Evolutionary conservation across 2,329 filamentous ascomycete species (phyloP), one percentile per base, ranked within the genome.

Genomic region (Periglandula ipomoeae): DNA sequence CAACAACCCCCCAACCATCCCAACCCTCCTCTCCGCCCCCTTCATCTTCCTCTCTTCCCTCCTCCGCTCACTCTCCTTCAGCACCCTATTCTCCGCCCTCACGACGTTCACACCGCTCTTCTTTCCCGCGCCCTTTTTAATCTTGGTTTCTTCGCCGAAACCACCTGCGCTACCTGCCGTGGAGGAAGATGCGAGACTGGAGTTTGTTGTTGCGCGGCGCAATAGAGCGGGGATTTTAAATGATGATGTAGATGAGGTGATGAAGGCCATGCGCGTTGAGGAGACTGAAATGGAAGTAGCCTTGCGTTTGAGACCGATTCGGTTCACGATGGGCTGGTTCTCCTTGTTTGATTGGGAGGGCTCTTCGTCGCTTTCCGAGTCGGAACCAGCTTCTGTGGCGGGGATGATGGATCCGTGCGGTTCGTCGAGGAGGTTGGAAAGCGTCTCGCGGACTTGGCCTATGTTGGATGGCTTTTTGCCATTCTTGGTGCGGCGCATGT

Each of bases 361-460:
- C 4, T 48, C 70, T 38, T 78, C 75, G 35, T 61, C 63, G 46
- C n/a, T n/a, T n/a, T n/a, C n/a, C n/a, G n/a, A n/a, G n/a, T 67
- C 65, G 22, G 64, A 65, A 10, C 56, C 63, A 27, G 50, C 56
- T 40, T 63, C 63, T 2, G 66, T 67, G 13, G 73, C 74, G 3
- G 56, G 73, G 63, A 79, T 70, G 54, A 78, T 57, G 15, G 78
- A 75, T 49, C 64, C 59, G 57, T 69, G 56, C 15, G 79, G 76
- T 22, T 95, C 89, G n/a, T 49, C 48, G 15, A 95, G 82, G 9
- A 96, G 75, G 64, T 85, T 87, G 4, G 87, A 94, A 6, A 96
- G 71, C 0, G 87, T 88, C 62, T 91, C 81, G 49, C 89, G 82
- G 53, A 96, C 85, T 59, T 96, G 88, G 24, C 82, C 81, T 9